Conservation (phyloP, 2,329 filamentous ascomycete genomes). For the Penicillium sp. region DNA sequence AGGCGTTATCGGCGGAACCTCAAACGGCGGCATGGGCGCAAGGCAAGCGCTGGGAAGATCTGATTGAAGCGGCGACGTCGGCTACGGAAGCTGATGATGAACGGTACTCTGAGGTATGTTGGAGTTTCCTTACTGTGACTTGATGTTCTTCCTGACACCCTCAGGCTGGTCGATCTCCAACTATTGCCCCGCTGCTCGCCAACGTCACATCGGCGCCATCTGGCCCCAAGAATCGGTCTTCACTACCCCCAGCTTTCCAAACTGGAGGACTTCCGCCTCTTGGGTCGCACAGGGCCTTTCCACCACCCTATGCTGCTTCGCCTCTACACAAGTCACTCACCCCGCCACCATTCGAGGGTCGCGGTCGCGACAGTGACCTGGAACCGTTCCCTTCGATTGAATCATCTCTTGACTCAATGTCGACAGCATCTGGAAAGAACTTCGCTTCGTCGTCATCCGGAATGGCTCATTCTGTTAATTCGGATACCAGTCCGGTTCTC, state of each 20-base stretch:
- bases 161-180: slow-evolving; percentile 42
- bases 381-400: slow-evolving; percentile 91
- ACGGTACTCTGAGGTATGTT: slow-evolving; percentile 73
- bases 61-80: slow-evolving; percentile 91
- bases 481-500: slow-evolving; percentile 60
- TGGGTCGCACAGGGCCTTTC: slow-evolving; percentile 46
- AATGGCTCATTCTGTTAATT: slow-evolving; percentile 69
- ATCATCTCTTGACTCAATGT: slow-evolving; percentile 63
- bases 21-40: slow-evolving; percentile 68
- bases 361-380: slow-evolving; percentile 54
- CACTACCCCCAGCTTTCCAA: slow-evolving; percentile 62
- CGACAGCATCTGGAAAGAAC: slow-evolving; percentile 58
- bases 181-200: slow-evolving; percentile 40
- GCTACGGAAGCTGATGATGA: slow-evolving; percentile 89
- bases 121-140: slow-evolving; percentile 4
- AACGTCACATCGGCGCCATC: slow-evolving; percentile 41
- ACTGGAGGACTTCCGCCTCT: slow-evolving; percentile 46
- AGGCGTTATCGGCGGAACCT: slow-evolving; percentile 84
- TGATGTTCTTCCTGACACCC: neutral
- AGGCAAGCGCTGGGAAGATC: slow-evolving; percentile 92
- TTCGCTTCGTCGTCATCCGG: slow-evolving; percentile 69
- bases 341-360: slow-evolving; percentile 68
- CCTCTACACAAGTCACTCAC: slow-evolving; percentile 88
- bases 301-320: slow-evolving; percentile 73
- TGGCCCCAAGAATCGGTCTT: slow-evolving; percentile 54